phyloP scores from a whole-genome alignment of 2,329 filamentous ascomycete genomes.

The Aureobasidium sp. region DNA sequence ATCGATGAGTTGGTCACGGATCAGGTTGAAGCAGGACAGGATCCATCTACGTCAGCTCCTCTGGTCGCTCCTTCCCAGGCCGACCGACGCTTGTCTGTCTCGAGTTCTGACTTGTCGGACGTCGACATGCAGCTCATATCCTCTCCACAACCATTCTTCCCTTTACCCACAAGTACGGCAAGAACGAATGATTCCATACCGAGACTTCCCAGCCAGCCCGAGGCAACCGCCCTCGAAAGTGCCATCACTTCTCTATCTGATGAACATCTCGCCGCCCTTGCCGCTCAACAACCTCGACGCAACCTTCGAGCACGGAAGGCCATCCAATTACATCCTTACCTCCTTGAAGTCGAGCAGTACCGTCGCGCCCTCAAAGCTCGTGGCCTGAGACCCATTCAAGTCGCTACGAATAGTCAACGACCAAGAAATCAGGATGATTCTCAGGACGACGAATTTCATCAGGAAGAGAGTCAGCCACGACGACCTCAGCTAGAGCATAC shows the following conservation, averaged over 20 bases:
- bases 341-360: conserved; percentile 36
- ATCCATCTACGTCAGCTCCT: conserved; percentile 16
- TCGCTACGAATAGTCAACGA: conserved; percentile 16
- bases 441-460: background rate
- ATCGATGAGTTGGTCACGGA: background rate
- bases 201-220: background rate
- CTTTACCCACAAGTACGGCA: background rate
- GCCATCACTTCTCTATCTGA: background rate
- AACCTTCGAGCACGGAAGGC: conserved; percentile 37
- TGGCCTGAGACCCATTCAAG: conserved; percentile 34
- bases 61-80: conserved; percentile 17
- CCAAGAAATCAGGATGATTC: conserved; percentile 12
- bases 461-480: background rate
- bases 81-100: conserved; percentile 5
- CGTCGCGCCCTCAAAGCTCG: conserved; percentile 33
- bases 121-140: conserved; percentile 7
- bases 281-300: conserved; percentile 17
- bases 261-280: background rate
- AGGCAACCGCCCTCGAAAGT: background rate
- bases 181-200: background rate
- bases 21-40: background rate
- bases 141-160: background rate
- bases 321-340: conserved; percentile 41
- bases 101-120: conserved; percentile 6
- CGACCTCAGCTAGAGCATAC: background rate